phyloP scores from a whole-genome alignment of 2,329 filamentous ascomycete species.

The Fusarium ramigenum region DNA sequence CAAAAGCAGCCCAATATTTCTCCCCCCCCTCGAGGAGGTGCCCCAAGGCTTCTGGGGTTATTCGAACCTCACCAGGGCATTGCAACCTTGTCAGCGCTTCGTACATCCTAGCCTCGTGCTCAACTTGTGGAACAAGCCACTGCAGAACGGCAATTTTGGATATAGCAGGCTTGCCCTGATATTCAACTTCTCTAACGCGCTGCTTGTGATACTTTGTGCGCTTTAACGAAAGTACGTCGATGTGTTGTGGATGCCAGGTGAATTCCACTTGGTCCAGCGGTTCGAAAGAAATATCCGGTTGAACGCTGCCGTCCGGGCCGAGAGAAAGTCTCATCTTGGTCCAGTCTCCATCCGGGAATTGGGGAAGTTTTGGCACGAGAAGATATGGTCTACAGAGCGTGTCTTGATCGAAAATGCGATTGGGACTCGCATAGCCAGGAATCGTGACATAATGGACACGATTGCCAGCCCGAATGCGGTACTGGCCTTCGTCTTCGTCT shows the following conservation, averaged over 20 bases:
- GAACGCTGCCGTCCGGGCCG: neutral
- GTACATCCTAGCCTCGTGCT: neutral
- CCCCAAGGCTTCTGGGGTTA: accelerated
- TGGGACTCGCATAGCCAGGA: neutral
- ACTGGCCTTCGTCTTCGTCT: neutral
- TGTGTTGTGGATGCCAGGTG: neutral
- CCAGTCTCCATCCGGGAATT: neutral
- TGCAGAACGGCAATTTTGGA: neutral
- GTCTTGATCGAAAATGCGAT: accelerated
- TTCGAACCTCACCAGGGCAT: accelerated
- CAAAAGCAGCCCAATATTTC: neutral
- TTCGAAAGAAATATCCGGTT: neutral
- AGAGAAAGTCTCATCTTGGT: neutral
- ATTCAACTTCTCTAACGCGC: neutral
- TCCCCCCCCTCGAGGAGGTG: neutral
- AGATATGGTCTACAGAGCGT: neutral
- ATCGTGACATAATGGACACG: neutral
- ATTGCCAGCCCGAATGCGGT: neutral
- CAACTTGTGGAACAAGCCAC: neutral
- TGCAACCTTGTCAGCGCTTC: neutral
- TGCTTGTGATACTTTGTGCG: neutral
- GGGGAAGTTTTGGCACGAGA: neutral
- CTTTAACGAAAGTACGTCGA: neutral
- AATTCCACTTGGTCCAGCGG: accelerated
- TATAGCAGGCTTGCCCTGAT: accelerated